Evolutionary conservation across 148 eudicot genomes (phyloP).

Genomic region (Amaranthus hypochondriacus): DNA sequence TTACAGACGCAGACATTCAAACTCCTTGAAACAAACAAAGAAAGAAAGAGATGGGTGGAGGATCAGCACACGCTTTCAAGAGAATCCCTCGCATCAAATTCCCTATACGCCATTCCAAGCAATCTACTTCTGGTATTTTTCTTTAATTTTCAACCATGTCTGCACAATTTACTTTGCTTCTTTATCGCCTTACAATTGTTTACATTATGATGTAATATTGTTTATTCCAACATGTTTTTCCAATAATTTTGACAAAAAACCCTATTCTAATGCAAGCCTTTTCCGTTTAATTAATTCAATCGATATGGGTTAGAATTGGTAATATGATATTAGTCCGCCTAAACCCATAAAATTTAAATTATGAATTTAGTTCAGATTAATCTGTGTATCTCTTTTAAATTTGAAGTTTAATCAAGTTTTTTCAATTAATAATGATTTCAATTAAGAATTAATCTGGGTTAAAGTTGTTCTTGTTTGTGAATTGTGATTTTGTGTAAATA

Average conservation of each 20-base stretch:
- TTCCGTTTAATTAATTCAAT: no score
- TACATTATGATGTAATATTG: no score
- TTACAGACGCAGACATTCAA: not conserved
- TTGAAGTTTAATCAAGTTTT: no score
- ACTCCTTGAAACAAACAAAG: not conserved
- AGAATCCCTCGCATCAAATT: slow-evolving; percentile 70
- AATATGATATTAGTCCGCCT: no score
- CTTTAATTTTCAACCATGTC: not conserved
- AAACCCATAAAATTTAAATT: no score
- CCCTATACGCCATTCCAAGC: slow-evolving; percentile 48
- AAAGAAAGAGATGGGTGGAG: slow-evolving; percentile 23
- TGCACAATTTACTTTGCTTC: not conserved
- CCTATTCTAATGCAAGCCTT: no score
- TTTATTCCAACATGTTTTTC: not conserved
- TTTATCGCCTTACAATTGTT: not conserved
- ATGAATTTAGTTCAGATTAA: no score
- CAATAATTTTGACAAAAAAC: not conserved
- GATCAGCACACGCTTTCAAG: slow-evolving; percentile 42
- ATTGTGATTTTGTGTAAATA: not conserved
- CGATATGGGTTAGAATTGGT: no score
- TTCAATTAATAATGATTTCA: no score
- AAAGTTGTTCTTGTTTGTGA: not conserved
- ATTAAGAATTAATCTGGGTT: not conserved
- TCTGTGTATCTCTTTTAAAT: no score
- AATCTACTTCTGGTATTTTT: slow-evolving; percentile 30